Evolutionary conservation across 148 eudicot genomes (phyloP), one percentile per base, ranked within the genome.

Genomic region (Spergularia bocconei): DNA sequence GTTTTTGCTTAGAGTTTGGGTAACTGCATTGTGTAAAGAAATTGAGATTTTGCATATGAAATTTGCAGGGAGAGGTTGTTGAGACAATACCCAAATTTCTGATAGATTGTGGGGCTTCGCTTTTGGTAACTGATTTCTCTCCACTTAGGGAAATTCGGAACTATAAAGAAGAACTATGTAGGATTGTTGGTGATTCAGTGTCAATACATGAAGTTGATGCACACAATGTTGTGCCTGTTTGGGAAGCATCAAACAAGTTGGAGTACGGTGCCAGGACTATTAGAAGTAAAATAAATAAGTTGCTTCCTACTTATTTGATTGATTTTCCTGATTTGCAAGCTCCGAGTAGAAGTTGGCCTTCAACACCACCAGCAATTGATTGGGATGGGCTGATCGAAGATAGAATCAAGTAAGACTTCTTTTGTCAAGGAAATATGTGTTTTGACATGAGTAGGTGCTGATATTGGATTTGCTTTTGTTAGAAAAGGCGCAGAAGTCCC

Each of bases 121-220:
- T 96, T 76, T 77, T 96, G 80, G 98, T 92, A 16, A 91, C 89
- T 4, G 99, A 96, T 66, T 92, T 96, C 84, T 85, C 98, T 6
- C 99, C 99, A 1, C 77, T 96, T 16, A 70, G 99, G 69, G 91
- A 96, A 70, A 86, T 89, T 72, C 79, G 86, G 55, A 81, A 85
- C 21, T 89, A 87, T 87, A 96, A 96, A 77, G 94, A 89, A 52
- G 96, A 89, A 65, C 83, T 96, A 15, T 79, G 90, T 81, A 77
- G 84, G 82, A 82, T 87, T 78, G 91, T 92, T 50, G 71, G 80
- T 65, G 91, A 80, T 72, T 82, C 91, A 51, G 88, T 92, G 58
- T 79, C 91, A 1, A 71, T 96, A 76, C 99, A 96, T 74, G 99
- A 96, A 88, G 99, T 96, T 79, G 98, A 96, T 80, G 91, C 99